Percentiles rank a stretch among this genome's conserved stretches.
Conservation (phyloP, 1,139 yeast species). For the Magnusiomyces ingens region DNA sequence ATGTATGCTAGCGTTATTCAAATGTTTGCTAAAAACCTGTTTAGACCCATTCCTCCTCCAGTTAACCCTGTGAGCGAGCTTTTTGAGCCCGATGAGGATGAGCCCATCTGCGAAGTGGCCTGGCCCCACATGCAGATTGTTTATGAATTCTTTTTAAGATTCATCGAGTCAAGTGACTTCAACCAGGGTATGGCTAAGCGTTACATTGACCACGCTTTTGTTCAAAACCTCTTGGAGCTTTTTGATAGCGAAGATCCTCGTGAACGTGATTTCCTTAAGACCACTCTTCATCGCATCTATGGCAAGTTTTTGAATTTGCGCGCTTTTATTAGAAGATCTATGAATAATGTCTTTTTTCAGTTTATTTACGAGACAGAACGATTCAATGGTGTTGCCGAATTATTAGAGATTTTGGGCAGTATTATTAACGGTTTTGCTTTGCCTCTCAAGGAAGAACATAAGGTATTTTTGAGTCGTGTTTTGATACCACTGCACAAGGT, state of each 20-base stretch:
- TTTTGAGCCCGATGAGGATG: slow-evolving; percentile 98
- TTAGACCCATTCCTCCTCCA: slow-evolving; percentile 97
- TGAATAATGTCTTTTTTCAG: slow-evolving; percentile 85
- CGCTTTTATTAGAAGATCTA: slow-evolving; percentile 85
- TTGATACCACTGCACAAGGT: slow-evolving; percentile 91
- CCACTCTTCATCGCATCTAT: slow-evolving; percentile 90
- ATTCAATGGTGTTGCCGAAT: slow-evolving; percentile 93
- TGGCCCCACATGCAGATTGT: slow-evolving; percentile 99
- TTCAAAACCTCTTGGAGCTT: slow-evolving; percentile 69
- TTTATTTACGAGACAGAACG: slow-evolving; percentile 93
- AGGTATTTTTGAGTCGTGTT: slow-evolving; percentile 80
- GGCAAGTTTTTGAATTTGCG: slow-evolving; percentile 90
- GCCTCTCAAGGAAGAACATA: slow-evolving; percentile 95
- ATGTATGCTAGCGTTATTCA: slow-evolving; percentile 83
- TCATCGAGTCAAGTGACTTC: slow-evolving; percentile 91
- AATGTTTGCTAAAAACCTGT: slow-evolving; percentile 83
- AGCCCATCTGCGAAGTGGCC: slow-evolving; percentile 90
- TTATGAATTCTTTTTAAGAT: slow-evolving; percentile 86
- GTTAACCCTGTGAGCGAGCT: slow-evolving; percentile 95
- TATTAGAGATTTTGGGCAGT: slow-evolving; percentile 89
- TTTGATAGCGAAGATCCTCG: slow-evolving; percentile 96
- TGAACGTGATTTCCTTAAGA: slow-evolving; percentile 90
- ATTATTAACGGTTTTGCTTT: slow-evolving; percentile 97
- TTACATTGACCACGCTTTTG: slow-evolving; percentile 86
- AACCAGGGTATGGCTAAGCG: slow-evolving; percentile 90